These are phyloP conservation scores for Phytophthora sansomeana DNA, from an alignment of 352 stramenopile species.

Conservation along the genomic window DNA sequence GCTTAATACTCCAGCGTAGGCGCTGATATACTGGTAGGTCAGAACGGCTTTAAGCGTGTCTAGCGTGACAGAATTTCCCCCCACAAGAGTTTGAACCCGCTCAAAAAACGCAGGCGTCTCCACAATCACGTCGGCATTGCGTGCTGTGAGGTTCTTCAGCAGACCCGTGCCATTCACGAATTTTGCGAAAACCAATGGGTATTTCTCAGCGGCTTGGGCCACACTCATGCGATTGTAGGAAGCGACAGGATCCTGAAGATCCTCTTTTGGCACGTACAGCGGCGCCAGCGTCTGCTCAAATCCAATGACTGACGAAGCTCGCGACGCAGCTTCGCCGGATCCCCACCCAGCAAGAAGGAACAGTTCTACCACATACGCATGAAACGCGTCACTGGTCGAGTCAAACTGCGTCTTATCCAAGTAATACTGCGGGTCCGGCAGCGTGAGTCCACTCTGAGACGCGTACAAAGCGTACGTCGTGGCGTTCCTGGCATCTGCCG, in stretches of 20 bases:
- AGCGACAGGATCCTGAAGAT: slow-evolving; percentile 85
- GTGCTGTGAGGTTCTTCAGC: slow-evolving; percentile 35
- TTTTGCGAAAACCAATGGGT: slow-evolving; percentile 63
- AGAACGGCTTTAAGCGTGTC: slow-evolving; percentile 58
- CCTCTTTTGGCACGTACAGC: slow-evolving; percentile 89
- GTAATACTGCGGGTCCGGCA: slow-evolving; percentile 94
- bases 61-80: slow-evolving; percentile 43
- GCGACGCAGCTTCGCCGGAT: slow-evolving; percentile 28
- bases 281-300: slow-evolving; percentile 89
- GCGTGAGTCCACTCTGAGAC: slow-evolving; percentile 82
- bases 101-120: slow-evolving; percentile 68
- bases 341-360: slow-evolving; percentile 70
- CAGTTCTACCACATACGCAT: slow-evolving; percentile 78
- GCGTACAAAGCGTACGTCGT: slow-evolving; percentile 86
- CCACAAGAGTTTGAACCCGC: slow-evolving; percentile 58
- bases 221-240: slow-evolving; percentile 93
- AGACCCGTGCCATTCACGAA: slow-evolving; percentile 65
- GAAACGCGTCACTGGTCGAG: slow-evolving; percentile 73
- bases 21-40: slow-evolving; percentile 61
- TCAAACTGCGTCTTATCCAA: slow-evolving; percentile 87
- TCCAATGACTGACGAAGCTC: slow-evolving; percentile 71
- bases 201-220: slow-evolving; percentile 46
- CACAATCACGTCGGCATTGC: slow-evolving; percentile 57
- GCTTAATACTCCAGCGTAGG: slow-evolving; percentile 49
- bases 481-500: slow-evolving; percentile 86